Evolutionary conservation across 225 moss, liverwort and hornwort genomes (phyloP), one percentile per base, ranked within the genome.

Genomic region (Marchantia paleacea): DNA sequence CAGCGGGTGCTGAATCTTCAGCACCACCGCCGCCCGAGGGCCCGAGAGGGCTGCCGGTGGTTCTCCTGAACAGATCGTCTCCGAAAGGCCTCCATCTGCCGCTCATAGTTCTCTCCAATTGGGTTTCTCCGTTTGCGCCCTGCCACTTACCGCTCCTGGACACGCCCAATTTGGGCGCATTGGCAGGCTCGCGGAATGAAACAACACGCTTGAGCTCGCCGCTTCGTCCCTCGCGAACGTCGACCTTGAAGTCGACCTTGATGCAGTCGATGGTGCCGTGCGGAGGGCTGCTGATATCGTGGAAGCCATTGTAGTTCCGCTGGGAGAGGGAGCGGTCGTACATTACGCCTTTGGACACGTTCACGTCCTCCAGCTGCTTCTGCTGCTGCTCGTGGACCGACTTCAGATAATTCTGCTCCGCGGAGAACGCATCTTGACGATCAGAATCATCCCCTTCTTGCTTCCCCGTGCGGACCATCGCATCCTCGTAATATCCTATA

Each of bases 271-370:
- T 47, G 11, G 24, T 25, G 10, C 76, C 55, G 24, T 79, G 79
- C 12, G 86, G 80, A 73, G n/a, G 22, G 52, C 78, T 72, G 76
- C 72, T 75, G 22, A 71, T 82, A 55, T 80, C 81, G 11, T 79
- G 64, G 15, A 77, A 81, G 14, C 76, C 81, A 28, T 75, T 67
- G 11, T 80, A 62, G 65, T 74, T 76, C 25, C n/a, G 68, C 64
- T 31, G 52, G 7, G 68, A 57, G 18, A 67, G 58, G 7, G 47
- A 31, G 7, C 26, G 55, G 6, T 67, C 28, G 47, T 66, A 77
- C 18, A 39, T 7, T 13, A 16, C 20, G 74, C 14, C 47, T 9
- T 73, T 81, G 19, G 16, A 78, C 18, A 72, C 71, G n/a, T 78
- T 81, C 20, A 76, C 62, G 50, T 71, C 0, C 25, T 72, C 69